Evolutionary conservation across 2,329 filamentous ascomycete genomes (phyloP).

Genomic region (Neobulgaria alba): DNA sequence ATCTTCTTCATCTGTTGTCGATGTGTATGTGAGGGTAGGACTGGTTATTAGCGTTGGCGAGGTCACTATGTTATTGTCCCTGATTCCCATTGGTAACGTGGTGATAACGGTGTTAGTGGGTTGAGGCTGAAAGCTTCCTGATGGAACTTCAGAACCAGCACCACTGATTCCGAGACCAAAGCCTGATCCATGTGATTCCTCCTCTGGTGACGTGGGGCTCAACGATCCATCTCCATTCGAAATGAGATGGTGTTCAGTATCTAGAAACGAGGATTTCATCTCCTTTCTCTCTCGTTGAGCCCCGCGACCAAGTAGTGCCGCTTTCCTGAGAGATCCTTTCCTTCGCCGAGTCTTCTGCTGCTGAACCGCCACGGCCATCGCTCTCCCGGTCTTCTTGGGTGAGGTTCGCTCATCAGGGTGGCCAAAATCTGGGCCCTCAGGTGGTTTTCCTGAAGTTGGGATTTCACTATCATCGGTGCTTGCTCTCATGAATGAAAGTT

Average conservation of each 20-base stretch:
- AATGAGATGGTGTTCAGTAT: slow-evolving; percentile 21
- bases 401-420: slow-evolving; percentile 21
- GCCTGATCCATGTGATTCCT: slow-evolving; percentile 14
- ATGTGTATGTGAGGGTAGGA: slow-evolving; percentile 53
- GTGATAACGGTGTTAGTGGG: not conserved
- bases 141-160: slow-evolving; percentile 37
- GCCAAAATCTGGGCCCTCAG: slow-evolving; percentile 25
- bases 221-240: not conserved
- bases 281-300: slow-evolving; percentile 52
- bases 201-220: slow-evolving; percentile 22
- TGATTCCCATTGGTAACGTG: slow-evolving; percentile 26
- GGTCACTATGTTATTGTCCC: slow-evolving; percentile 18
- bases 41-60: slow-evolving; percentile 34
- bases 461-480: slow-evolving; percentile 31
- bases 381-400: slow-evolving; percentile 24
- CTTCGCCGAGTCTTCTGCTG: slow-evolving; percentile 55
- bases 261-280: slow-evolving; percentile 30
- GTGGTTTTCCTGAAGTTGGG: slow-evolving; percentile 16
- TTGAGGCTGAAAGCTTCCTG: slow-evolving; percentile 28
- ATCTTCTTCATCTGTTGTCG: slow-evolving; percentile 81
- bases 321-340: slow-evolving; percentile 80
- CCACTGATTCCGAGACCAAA: slow-evolving; percentile 42
- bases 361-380: slow-evolving; percentile 31
- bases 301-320: slow-evolving; percentile 70
- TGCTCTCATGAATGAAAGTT: slow-evolving; percentile 58